These are phyloP conservation scores for Cercospora zeina DNA, from an alignment of 2,329 filamentous ascomycete species.

Conservation along the genomic window DNA sequence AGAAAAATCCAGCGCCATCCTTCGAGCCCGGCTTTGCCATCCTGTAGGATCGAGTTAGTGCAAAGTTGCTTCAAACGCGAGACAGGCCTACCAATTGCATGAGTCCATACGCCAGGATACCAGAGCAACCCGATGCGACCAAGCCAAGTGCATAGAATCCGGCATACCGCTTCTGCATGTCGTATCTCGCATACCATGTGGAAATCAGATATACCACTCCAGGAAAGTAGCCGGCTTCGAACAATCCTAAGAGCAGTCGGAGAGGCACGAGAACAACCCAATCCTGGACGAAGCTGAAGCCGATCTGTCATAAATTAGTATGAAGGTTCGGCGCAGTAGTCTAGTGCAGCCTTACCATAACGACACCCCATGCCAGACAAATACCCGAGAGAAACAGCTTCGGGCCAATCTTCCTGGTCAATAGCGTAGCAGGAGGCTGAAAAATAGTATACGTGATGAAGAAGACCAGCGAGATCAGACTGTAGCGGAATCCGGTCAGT, in stretches of 20 bases:
- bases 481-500: neutral
- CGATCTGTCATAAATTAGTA: neutral
- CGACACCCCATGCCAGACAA: neutral
- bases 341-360: neutral
- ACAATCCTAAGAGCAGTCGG: neutral
- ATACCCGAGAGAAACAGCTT: constrained; percentile 28
- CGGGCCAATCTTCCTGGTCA: constrained; percentile 36
- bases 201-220: neutral
- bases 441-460: constrained; percentile 44
- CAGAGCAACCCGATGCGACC: neutral
- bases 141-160: neutral
- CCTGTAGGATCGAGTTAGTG: neutral
- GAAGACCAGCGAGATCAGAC: constrained; percentile 30
- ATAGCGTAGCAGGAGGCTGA: constrained; percentile 39
- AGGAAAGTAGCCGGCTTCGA: neutral
- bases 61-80: neutral
- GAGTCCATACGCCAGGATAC: neutral
- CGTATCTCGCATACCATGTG: neutral
- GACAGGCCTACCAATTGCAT: neutral
- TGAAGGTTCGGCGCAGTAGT: neutral
- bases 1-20: constrained; percentile 1
- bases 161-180: neutral
- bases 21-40: neutral
- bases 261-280: neutral
- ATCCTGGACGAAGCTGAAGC: neutral